Evolutionary conservation across 2,329 filamentous ascomycete genomes (phyloP).

Genomic region (Verticillium dahliae): DNA sequence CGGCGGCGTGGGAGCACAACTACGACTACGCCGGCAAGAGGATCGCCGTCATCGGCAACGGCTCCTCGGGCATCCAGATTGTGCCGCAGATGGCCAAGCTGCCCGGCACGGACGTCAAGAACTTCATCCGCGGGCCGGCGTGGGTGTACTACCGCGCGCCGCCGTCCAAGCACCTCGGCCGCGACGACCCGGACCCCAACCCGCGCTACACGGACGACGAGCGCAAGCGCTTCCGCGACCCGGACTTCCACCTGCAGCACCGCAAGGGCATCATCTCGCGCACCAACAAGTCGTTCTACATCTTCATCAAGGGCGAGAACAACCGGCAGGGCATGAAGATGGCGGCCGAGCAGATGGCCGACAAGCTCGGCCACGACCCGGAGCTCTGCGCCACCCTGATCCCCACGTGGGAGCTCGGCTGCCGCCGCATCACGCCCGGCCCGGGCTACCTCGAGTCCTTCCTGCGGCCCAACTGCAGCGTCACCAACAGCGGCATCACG

Average conservation of each 20-base stretch:
- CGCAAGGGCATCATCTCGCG: constrained; percentile 26
- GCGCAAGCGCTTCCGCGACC: constrained; percentile 43
- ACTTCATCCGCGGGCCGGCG: constrained; percentile 24
- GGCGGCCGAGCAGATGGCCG: constrained; percentile 32
- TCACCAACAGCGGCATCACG: no score
- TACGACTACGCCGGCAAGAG: constrained; percentile 20
- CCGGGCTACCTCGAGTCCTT: constrained; percentile 15
- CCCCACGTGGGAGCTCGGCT: constrained; percentile 14
- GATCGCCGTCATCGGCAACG: constrained; percentile 28
- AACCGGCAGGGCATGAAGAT: constrained; percentile 34
- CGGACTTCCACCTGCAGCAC: constrained; percentile 42
- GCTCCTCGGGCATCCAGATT: constrained; percentile 23
- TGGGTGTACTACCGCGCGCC: constrained; percentile 28
- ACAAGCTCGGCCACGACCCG: constrained; percentile 29
- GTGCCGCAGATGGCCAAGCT: constrained; percentile 18
- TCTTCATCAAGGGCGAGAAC: constrained; percentile 19
- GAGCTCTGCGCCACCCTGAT: constrained; percentile 26
- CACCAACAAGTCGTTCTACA: constrained; percentile 28
- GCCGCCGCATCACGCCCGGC: constrained; percentile 13
- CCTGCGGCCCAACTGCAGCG: no score
- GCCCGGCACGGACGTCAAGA: constrained; percentile 20
- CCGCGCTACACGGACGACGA: constrained; percentile 27
- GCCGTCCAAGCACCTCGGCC: constrained; percentile 15
- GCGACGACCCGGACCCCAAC: constrained; percentile 16
- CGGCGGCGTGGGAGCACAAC: constrained; percentile 24